Evolutionary conservation across 768 basidiomycete genomes (phyloP), one percentile per base, ranked within the genome.

Genomic region (Trametes meyenii): DNA sequence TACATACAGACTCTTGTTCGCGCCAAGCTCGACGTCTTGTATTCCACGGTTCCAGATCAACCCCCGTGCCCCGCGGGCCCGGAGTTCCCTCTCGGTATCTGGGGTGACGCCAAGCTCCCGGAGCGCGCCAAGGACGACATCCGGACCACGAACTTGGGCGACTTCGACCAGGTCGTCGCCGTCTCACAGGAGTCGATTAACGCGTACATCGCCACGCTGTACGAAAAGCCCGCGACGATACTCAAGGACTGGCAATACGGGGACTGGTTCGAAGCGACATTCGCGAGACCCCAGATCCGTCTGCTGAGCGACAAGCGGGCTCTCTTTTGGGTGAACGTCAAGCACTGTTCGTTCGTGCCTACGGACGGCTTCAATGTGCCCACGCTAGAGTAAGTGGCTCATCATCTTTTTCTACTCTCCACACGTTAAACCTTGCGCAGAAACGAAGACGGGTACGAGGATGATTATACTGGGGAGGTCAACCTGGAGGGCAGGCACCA

Each of bases 121-220:
- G 61, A 38, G 55, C 24, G 13, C n/a, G 42, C 52, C 1, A 43
- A 21, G 33, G 36, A 56, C 38, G 60, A 60, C 24, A 55, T 61
- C 35, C 64, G 62, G 63, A 61, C 53, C 26, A 59, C 62, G 13
- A 59, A 67, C 40, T 63, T 69, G 60, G 53, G 42, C 50, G 68
- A 64, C 55, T 71, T 66, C 58, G 71, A 72, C 56, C 54, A 62
- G 45, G 59, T 72, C 58, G 64, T 62, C n/a, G 62, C 70, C 3
- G 55, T 72, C 36, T 63, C 69, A 12, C 70, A 71, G 42, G 55
- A 52, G 5, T 67, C 67, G 10, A 60, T 72, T 63, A 69, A 71
- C 52, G 44, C 61, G 14, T 58, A 67, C 40, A 68, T 70, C 57
- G 44, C 46, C 16, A 55, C 54, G 8, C 50, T 62, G 50, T 70